These are phyloP conservation scores for Pleurotus giganteus DNA, from an alignment of 768 basidiomycete genomes.

Conservation along the genomic window DNA sequence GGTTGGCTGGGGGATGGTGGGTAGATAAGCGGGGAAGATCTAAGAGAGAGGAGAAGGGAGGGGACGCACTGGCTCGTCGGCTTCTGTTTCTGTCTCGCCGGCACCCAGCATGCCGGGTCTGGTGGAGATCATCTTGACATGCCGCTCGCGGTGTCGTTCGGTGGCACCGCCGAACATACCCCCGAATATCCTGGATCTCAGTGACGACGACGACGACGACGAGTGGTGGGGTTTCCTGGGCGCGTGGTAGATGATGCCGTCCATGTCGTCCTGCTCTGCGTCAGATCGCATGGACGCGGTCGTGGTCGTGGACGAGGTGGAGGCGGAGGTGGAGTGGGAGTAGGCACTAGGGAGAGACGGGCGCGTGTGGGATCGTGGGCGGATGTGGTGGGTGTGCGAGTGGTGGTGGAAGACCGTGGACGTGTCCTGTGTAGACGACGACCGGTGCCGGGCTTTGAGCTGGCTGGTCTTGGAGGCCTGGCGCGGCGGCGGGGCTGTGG, in stretches of 20 bases:
- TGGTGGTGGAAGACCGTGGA: slow-evolving; percentile 19
- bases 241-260: slow-evolving; percentile 28
- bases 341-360: slow-evolving; percentile 2
- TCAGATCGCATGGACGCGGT: slow-evolving; percentile 23
- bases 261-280: slow-evolving; percentile 26
- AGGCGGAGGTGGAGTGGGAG: not conserved
- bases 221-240: not conserved
- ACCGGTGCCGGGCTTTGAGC: not conserved
- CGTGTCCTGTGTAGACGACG: slow-evolving; percentile 9
- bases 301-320: not conserved
- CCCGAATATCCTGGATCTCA: not conserved
- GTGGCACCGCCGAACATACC: slow-evolving; percentile 6
- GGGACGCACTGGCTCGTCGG: slow-evolving; percentile 69
- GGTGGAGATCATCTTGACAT: slow-evolving; percentile 61
- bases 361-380: slow-evolving; percentile 8
- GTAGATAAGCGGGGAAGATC: not conserved
- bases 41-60: not conserved
- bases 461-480: not conserved
- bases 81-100: slow-evolving; percentile 78
- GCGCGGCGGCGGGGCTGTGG: not conserved
- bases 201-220: too few species aligned
- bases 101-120: slow-evolving; percentile 57
- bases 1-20: slow-evolving; percentile 40
- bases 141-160: slow-evolving; percentile 20
- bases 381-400: slow-evolving; percentile 13